Evolutionary conservation across 805 yeast species (phyloP), one percentile per base, ranked within the genome.

Genomic region (Candida insectalens): DNA sequence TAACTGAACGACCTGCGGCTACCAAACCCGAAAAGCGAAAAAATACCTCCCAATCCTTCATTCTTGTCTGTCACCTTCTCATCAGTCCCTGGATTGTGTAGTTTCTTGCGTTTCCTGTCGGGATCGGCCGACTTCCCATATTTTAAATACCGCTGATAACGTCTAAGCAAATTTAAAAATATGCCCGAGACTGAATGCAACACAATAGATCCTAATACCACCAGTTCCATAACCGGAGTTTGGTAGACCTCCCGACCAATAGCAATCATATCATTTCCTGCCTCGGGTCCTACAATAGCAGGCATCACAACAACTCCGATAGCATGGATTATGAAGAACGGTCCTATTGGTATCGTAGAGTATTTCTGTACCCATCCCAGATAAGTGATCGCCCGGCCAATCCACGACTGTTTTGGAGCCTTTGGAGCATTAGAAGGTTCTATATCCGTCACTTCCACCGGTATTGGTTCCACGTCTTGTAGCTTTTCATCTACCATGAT

Each of bases 171-270:
- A 37, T 83, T 53, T 6, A 72, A 35, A 0, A 50, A 42, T 1
- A 76, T 35, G 0, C 92, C 89, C 31, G 76, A 55, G 1, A 57
- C 19, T 1, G 80, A 58, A 46, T 82, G 92, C 3, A 55, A 40
- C 0, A 57, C 48, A 2, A 64, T 53, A 0, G 76, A 55, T 1
- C 71, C 76, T 0, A 77, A 60, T n/a, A 71, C 43, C 0, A 60
- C 34, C 6, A 50, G 49, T 46, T 80, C 89, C 10, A 74, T 53
- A 2, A 56, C 42, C 1, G 76, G 65, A 0, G 63, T 58, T 37
- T 76, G 82, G 49, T 81, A 82, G 0, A 82, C 44, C 13, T 73
- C 67, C 25, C 89, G 61, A 1, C 75, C 74, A 57, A 77, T 60
- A 41, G 76, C 69, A 33, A 82, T 59, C 21, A 74, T 42, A 34